These are phyloP conservation scores for Rhizophagus sp. DNA, from an alignment of 192 early-diverging fungal genomes.

Conservation along the genomic window DNA sequence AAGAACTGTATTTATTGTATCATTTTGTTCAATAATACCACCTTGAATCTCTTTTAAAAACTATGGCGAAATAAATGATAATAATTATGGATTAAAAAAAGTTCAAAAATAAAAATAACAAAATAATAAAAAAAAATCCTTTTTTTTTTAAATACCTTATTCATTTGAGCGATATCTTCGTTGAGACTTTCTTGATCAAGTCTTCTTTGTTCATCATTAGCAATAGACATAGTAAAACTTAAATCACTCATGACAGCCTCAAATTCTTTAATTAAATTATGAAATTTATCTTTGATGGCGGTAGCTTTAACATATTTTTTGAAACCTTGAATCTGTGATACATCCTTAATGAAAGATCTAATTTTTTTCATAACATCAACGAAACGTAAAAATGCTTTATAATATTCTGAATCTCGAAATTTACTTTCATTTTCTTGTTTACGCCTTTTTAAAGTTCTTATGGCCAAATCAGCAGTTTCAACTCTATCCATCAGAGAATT, in stretches of 20 bases:
- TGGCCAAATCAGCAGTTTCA: not conserved
- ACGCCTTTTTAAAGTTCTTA: constrained; percentile 12
- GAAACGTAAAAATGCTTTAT: constrained; percentile 17
- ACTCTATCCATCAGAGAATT: constrained; percentile 20
- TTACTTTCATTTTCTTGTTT: constrained; percentile 18
- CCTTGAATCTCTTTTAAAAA: constrained; percentile 19
- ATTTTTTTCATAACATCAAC: constrained; percentile 20
- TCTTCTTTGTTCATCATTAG: constrained; percentile 18
- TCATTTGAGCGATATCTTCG: constrained; percentile 15
- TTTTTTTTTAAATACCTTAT: constrained; percentile 1
- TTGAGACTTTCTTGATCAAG: constrained; percentile 18
- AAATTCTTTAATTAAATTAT: constrained; percentile 12
- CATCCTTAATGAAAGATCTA: constrained; percentile 19
- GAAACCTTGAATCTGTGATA: constrained; percentile 23
- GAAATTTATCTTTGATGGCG: constrained; percentile 9
- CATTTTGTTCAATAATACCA: constrained; percentile 3
- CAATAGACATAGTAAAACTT: constrained; percentile 15
- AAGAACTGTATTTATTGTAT: constrained; percentile 16
- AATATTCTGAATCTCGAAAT: constrained; percentile 8
- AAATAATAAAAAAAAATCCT: not conserved
- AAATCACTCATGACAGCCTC: not conserved
- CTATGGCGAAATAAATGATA: not conserved
- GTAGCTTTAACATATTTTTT: constrained; percentile 12
- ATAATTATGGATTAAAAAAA: not conserved
- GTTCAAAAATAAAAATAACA: not conserved